phyloP scores from a whole-genome alignment of 306 rosid genomes.

The Nissolia schottii region DNA sequence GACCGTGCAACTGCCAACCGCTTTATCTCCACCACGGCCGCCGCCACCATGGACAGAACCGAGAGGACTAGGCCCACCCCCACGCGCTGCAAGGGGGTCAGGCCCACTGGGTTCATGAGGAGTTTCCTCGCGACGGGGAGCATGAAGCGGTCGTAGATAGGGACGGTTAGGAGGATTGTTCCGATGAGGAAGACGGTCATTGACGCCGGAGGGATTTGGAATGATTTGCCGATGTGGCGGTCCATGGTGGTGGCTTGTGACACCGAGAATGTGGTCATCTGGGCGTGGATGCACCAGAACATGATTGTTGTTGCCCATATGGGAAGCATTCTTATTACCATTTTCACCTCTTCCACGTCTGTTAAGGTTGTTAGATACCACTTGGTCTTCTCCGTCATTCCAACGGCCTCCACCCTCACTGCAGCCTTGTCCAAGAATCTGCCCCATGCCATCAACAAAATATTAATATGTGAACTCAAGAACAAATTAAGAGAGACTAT shows the following conservation, averaged over 20 bases:
- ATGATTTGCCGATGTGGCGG: slow-evolving; percentile 63
- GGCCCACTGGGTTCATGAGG: slow-evolving; percentile 51
- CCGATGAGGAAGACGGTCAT: slow-evolving; percentile 74
- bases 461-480: too few relatives aligned
- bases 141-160: slow-evolving; percentile 60
- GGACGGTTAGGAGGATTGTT: slow-evolving; percentile 68
- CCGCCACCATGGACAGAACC: slow-evolving; percentile 52
- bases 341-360: slow-evolving; percentile 82
- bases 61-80: slow-evolving; percentile 66
- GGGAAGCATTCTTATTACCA: slow-evolving; percentile 65
- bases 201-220: slow-evolving; percentile 73
- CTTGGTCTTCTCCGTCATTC: slow-evolving; percentile 25
- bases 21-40: slow-evolving; percentile 50
- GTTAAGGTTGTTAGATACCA: slow-evolving; percentile 69
- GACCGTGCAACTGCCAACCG: slow-evolving; percentile 42
- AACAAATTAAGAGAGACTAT: too few relatives aligned
- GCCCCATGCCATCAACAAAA: neutral
- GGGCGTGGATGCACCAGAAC: slow-evolving; percentile 82
- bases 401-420: slow-evolving; percentile 27
- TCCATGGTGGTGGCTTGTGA: slow-evolving; percentile 87
- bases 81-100: slow-evolving; percentile 61
- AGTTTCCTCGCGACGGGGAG: slow-evolving; percentile 38
- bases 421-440: slow-evolving; percentile 90
- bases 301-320: slow-evolving; percentile 91
- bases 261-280: slow-evolving; percentile 85